Evolutionary conservation across 768 basidiomycete species (phyloP).

Genomic region (Boletus rubroflammeus): DNA sequence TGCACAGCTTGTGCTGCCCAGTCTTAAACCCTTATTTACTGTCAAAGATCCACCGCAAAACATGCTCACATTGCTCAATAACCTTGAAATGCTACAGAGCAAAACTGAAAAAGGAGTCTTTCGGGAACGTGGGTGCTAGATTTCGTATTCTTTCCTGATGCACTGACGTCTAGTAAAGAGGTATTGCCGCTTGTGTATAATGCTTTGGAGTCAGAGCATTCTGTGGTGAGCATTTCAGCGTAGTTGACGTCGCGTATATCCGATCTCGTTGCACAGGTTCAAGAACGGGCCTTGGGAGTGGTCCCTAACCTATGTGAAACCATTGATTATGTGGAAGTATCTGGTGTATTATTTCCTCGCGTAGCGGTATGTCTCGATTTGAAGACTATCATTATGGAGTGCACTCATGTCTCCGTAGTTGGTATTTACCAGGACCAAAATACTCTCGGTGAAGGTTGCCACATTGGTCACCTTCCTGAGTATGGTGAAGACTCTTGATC

Average conservation of each 20-base stretch:
- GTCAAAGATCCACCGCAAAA: constrained; percentile 97
- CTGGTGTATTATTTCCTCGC: constrained; percentile 83
- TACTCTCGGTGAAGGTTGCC: constrained; percentile 88
- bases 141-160: neutral
- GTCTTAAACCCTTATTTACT: constrained; percentile 83
- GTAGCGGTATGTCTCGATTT: constrained; percentile 66
- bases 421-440: constrained; percentile 89
- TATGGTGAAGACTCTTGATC: constrained; percentile 89
- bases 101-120: constrained; percentile 88
- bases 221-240: constrained; percentile 46
- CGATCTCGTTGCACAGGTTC: constrained; percentile 52
- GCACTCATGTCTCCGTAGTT: constrained; percentile 46
- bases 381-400: neutral
- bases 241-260: neutral
- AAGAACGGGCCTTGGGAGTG: constrained; percentile 81
- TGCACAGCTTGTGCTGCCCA: constrained; percentile 74
- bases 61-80: constrained; percentile 91
- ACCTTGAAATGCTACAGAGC: constrained; percentile 77
- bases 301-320: constrained; percentile 90
- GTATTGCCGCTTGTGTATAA: constrained; percentile 96
- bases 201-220: constrained; percentile 94
- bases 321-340: constrained; percentile 94
- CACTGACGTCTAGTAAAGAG: constrained; percentile 47
- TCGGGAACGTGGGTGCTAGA: constrained; percentile 68
- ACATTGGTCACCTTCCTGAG: constrained; percentile 77